Percentiles rank a stretch among this genome's conserved stretches.
Conservation (phyloP, 306 rosid genomes). For the Crataegus laevigata region DNA sequence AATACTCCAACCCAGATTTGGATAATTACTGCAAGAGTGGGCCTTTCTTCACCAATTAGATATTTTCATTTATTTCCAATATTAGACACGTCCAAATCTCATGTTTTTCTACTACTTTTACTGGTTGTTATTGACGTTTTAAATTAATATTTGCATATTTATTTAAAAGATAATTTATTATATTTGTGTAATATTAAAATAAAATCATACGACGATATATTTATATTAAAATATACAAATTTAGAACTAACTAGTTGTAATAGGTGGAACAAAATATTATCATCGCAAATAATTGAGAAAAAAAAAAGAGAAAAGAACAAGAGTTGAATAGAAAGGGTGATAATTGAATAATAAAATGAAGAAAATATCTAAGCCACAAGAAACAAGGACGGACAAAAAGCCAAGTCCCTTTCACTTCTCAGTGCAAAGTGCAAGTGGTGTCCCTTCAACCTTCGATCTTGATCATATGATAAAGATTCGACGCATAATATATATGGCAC, state of each 20-base stretch:
- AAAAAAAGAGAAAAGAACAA: too few relatives aligned
- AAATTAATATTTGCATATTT: background rate
- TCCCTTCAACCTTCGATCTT: background rate
- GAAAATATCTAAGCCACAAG: slow-evolving; percentile 19
- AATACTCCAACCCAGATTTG: background rate
- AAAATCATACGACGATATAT: too few relatives aligned
- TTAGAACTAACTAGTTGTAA: too few relatives aligned
- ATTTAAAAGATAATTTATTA: too few relatives aligned
- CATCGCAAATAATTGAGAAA: background rate
- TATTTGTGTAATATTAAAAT: too few relatives aligned
- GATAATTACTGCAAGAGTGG: background rate
- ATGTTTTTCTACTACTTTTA: background rate
- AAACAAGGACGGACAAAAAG: slow-evolving; percentile 1
- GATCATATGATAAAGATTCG: background rate
- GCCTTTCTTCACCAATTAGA: background rate
- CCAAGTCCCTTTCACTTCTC: background rate
- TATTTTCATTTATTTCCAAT: background rate
- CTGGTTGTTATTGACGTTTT: accelerated
- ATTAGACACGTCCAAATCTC: background rate
- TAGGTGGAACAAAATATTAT: too few relatives aligned
- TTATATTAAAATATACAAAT: too few relatives aligned
- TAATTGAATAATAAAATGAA: background rate
- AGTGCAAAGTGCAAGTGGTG: background rate
- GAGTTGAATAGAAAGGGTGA: background rate
- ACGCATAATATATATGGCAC: too few relatives aligned